Base-by-base conservation (phyloP, 2,329 filamentous ascomycete species). In the Ophiostoma angusticollis region DNA sequence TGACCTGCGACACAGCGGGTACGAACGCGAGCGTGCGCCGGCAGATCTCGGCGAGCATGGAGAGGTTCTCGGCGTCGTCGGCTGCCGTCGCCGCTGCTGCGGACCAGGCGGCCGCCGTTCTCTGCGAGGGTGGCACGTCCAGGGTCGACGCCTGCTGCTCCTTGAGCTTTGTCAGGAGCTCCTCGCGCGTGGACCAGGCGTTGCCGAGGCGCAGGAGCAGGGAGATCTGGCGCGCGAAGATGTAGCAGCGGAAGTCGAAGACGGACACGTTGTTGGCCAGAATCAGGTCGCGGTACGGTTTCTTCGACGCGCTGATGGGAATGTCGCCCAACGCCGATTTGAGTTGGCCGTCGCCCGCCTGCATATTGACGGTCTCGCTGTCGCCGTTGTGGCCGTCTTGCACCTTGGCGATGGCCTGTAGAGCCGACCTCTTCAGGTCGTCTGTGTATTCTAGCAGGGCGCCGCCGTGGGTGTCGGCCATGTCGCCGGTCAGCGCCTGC, bases 221-320 rank as follows among this genome's bases (percentile, higher is more conserved):
- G 3, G 81, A 74, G 45, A 94, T 75, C 52, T 98, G 89, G 18
- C 91, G 74, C 3, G 85, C 78, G 57, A 96, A 98, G 11, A 98
- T 78, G 56, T 98, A 98, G 49, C 82, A 84, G 35, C 84, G 72
- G 56, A 98, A 96, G 57, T 98, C 91, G 54, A 96, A 95, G 3
- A 94, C 69, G 0, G 91, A 98, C 25, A 98, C 93, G 48, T 94
- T 84, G 61, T 93, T 98, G 12, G 84, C 80, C 28, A 98, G 66
- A 35, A 98, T 98, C 51, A 93, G 75, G 41, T 93, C 85, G 37
- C 89, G 76, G 54, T 96, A 98, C 2, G 83, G 72, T 56, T 94
- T 94, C 46, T 75, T 76, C 1, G 70, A 67, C 9, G 74, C 64
- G 45, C 69, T 73, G 47, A 80, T 70, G 19, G 74, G 68, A 34